Percentiles rank a stretch among this genome's conserved stretches.
Conservation (phyloP, 371 early-diverging fungal species). For the Amoeboaphelidium occidentale region DNA sequence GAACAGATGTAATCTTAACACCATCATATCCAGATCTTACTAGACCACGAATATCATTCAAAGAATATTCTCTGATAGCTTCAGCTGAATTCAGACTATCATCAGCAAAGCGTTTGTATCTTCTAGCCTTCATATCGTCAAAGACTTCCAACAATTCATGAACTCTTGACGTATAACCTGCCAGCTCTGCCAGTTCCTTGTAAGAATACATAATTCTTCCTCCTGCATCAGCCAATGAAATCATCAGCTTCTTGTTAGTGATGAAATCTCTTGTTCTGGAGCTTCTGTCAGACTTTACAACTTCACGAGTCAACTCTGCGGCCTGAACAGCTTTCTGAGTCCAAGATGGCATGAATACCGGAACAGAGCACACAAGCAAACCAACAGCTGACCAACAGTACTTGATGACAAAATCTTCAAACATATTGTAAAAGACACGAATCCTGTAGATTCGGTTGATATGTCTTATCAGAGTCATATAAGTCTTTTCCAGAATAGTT, state of each 20-base stretch:
- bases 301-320: constrained; percentile 7
- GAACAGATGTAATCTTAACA: constrained; percentile 31
- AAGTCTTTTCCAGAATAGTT: constrained; percentile 37
- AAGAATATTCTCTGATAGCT: neutral
- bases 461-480: constrained; percentile 45
- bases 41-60: neutral
- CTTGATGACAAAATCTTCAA: constrained; percentile 72
- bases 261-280: constrained; percentile 19
- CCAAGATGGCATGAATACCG: constrained; percentile 50
- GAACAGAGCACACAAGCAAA: constrained; percentile 58
- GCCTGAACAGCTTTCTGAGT: constrained; percentile 6
- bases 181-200: constrained; percentile 63
- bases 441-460: constrained; percentile 50
- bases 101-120: constrained; percentile 9
- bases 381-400: constrained; percentile 89
- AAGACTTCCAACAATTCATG: constrained; percentile 17
- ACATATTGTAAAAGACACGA: constrained; percentile 57
- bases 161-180: constrained; percentile 51
- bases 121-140: constrained; percentile 15
- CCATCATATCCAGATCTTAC: constrained; percentile 1
- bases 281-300: constrained; percentile 9
- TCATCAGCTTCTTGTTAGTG: constrained; percentile 32
- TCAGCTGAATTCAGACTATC: neutral
- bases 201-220: constrained; percentile 66
- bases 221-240: constrained; percentile 65